phyloP scores from a whole-genome alignment of 2,329 filamentous ascomycete genomes.

The Tolypocladium ovalisporum region DNA sequence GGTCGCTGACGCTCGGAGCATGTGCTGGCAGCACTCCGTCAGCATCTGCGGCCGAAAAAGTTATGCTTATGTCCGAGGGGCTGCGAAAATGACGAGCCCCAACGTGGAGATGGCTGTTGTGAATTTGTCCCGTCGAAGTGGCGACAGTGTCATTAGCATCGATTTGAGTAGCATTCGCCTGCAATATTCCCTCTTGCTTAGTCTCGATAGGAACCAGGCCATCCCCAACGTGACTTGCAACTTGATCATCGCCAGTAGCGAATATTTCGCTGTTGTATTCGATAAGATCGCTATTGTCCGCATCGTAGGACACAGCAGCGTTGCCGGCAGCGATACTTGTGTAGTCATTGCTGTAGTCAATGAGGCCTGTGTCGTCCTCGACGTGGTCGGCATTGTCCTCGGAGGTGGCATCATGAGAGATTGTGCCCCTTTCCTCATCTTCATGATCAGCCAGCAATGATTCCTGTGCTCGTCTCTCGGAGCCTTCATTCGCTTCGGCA shows the following conservation, averaged over 20 bases:
- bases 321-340: not conserved
- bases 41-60: constrained; percentile 13
- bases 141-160: not conserved
- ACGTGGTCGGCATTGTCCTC: not conserved
- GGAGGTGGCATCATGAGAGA: not conserved
- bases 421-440: too few relatives aligned
- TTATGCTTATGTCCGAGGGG: constrained; percentile 3
- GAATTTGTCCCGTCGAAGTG: not conserved
- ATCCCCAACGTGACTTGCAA: not conserved
- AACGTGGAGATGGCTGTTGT: not conserved
- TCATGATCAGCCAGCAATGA: not conserved
- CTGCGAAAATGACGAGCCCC: constrained; percentile 5
- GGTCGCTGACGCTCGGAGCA: constrained; percentile 12
- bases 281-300: constrained; percentile 7
- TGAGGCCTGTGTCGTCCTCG: not conserved
- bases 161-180: not conserved
- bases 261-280: constrained; percentile 1
- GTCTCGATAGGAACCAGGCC: not conserved
- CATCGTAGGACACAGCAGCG: constrained; percentile 8
- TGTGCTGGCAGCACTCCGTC: constrained; percentile 12
- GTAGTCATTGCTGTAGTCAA: not conserved
- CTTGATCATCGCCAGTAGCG: not conserved
- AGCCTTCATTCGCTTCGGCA: not conserved
- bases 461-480: not conserved
- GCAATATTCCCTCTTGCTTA: not conserved